phyloP scores from a whole-genome alignment of 2,329 filamentous ascomycete genomes.

The Tolypocladium guangdongense region DNA sequence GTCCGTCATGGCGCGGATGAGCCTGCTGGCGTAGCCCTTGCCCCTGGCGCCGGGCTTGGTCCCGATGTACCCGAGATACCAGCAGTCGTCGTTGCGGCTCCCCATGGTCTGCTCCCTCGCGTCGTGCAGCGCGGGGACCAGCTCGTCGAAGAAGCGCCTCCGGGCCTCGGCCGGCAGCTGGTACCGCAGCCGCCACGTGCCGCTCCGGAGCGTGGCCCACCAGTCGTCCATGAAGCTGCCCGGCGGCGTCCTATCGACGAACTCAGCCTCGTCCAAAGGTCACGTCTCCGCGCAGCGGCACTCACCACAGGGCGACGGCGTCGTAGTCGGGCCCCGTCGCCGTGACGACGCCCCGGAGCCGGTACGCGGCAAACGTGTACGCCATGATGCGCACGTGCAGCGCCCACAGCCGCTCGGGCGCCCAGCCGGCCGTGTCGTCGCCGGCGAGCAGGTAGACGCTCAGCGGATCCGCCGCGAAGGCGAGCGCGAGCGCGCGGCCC shows the following conservation, averaged over 20 bases:
- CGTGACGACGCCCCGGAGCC: slow-evolving; percentile 62
- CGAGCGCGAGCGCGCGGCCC: slow-evolving; percentile 60
- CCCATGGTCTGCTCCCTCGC: slow-evolving; percentile 62
- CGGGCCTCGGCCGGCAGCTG: slow-evolving; percentile 62
- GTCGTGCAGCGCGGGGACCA: slow-evolving; percentile 62
- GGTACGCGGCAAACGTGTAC: slow-evolving; percentile 67
- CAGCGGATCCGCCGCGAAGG: slow-evolving; percentile 66
- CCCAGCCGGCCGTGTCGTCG: slow-evolving; percentile 52
- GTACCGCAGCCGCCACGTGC: slow-evolving; percentile 68
- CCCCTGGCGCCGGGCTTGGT: slow-evolving; percentile 60
- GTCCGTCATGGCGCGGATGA: slow-evolving; percentile 58
- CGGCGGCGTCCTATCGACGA: slow-evolving; percentile 55
- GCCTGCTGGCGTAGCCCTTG: slow-evolving; percentile 60
- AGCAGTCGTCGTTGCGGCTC: slow-evolving; percentile 53
- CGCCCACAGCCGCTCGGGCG: slow-evolving; percentile 60
- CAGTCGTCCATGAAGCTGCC: slow-evolving; percentile 63
- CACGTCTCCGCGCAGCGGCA: too few species aligned
- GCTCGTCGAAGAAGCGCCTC: slow-evolving; percentile 65
- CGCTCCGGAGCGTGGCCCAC: slow-evolving; percentile 60
- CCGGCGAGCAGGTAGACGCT: slow-evolving; percentile 65
- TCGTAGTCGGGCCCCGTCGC: slow-evolving; percentile 67
- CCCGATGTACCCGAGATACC: slow-evolving; percentile 78
- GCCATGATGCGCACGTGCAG: slow-evolving; percentile 69
- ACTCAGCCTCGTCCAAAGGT: not conserved
- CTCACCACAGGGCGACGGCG: slow-evolving; percentile 68